phyloP scores from a whole-genome alignment of 768 basidiomycete species.

The Podaxis mareebaensis region DNA sequence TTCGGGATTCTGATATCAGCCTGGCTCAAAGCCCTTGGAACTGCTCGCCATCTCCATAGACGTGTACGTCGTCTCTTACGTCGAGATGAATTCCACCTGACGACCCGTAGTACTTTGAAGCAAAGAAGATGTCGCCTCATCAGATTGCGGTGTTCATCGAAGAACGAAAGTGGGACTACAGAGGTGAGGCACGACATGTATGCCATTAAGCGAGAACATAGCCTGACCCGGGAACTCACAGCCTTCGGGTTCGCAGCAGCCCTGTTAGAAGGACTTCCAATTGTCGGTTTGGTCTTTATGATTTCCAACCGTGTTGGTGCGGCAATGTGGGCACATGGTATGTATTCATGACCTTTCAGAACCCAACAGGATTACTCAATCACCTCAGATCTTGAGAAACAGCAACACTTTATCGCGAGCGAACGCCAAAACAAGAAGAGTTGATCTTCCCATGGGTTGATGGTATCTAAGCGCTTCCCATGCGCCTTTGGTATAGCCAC shows the following conservation, averaged over 20 bases:
- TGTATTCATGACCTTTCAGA: conserved; percentile 17
- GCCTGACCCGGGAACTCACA: conserved; percentile 27
- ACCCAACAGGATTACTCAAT: background rate
- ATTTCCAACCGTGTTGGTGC: conserved; percentile 89
- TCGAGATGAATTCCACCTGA: background rate
- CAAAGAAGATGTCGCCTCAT: conserved; percentile 76
- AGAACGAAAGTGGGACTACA: conserved; percentile 89
- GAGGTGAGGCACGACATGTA: conserved; percentile 42
- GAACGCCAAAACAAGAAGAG: conserved; percentile 9
- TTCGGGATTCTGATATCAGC: conserved; percentile 64
- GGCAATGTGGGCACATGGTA: conserved; percentile 92
- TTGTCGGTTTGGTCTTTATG: conserved; percentile 79
- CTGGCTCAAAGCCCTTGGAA: conserved; percentile 66
- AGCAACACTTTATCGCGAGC: conserved; percentile 48
- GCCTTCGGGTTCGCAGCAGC: conserved; percentile 88
- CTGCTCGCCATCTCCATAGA: conserved; percentile 66
- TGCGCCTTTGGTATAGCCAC: background rate
- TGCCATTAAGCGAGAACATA: background rate
- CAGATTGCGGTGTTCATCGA: conserved; percentile 79
- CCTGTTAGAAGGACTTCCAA: conserved; percentile 77
- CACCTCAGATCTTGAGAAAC: conserved; percentile 57
- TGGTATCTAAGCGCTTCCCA: background rate
- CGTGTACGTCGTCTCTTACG: conserved; percentile 33
- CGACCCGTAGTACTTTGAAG: conserved; percentile 69
- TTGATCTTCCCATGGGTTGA: background rate